Base-by-base conservation (phyloP, 2,329 filamentous ascomycete species). In the Ceratocystis harringtonii region DNA sequence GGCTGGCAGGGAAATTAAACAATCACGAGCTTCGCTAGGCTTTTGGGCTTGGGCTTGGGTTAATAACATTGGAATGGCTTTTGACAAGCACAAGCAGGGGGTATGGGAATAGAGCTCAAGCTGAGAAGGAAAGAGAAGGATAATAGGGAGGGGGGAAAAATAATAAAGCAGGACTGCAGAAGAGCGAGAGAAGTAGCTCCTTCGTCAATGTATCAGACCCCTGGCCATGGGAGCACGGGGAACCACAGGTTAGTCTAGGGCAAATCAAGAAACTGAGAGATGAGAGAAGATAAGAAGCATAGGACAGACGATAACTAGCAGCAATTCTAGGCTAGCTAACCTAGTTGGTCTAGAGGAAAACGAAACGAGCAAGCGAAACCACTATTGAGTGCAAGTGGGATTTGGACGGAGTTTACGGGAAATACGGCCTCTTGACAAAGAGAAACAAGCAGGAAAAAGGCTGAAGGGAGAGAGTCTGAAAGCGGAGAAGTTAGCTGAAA, bases 171-270 rank as follows among this genome's bases (percentile, higher is more conserved):
- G 19, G 52, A 32, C 36, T 41, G 12, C 3, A 41, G 36, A 41
- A 57, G 28, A 57, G 10, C 22, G 10, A 28, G 48, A 50, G 17
- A 50, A 50, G 48, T 2, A 28, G 15, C 30, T 28, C 52, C 12
- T 57, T 57, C 52, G 52, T 57, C 22, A 30, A 28, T 57, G 52
- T 57, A 57, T 57, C 52, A 57, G 52, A 28, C 52, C 52, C 52
- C 25, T 57, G 25, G 52, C 10, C 52, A 19, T 3, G 19, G 52
- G 28, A 25, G 28, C 50, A 55, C 50, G 50, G 25, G 52, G 52
- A 25, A 7, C 19, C 50, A 55, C 50, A 57, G 22, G 17, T 12
- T 17, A n/a, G 52, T 3, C 52, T 41, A 41, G 6, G 22, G 25
- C 52, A 28, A 25, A 32, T 25, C 22, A 28, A 15, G 30, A 32